phyloP scores from a whole-genome alignment of 257 asterid genomes.

The Cruciata laevipes region DNA sequence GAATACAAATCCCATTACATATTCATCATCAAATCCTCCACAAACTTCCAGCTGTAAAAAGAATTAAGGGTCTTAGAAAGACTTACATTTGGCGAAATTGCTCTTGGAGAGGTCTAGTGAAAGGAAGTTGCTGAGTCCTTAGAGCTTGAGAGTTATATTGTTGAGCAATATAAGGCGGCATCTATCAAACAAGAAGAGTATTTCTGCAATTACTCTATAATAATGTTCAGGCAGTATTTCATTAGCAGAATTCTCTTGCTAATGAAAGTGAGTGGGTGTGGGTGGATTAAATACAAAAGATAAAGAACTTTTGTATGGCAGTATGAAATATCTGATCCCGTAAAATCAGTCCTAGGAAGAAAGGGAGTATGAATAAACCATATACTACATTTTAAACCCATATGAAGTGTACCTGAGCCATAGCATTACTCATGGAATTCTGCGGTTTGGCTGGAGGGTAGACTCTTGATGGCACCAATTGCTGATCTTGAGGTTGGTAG shows the following conservation, averaged over 20 bases:
- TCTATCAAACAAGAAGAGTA: constrained; percentile 34
- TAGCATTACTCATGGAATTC: constrained; percentile 32
- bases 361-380: neutral
- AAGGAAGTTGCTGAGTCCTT: constrained; percentile 27
- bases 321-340: neutral
- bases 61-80: constrained; percentile 13
- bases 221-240: no score
- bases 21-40: neutral
- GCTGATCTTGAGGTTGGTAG: constrained; percentile 30
- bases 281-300: neutral
- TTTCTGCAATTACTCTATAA: constrained; percentile 1
- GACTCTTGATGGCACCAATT: constrained; percentile 33
- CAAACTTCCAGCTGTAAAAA: neutral
- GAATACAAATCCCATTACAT: neutral
- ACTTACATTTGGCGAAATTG: constrained; percentile 59
- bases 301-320: neutral
- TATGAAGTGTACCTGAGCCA: constrained; percentile 40
- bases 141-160: constrained; percentile 36
- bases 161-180: constrained; percentile 34
- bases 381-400: neutral
- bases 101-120: constrained; percentile 43
- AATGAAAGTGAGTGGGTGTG: neutral
- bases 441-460: constrained; percentile 39
- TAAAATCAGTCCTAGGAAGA: neutral
- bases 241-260: neutral